Evolutionary conservation across 2,329 filamentous ascomycete species (phyloP), one percentile per base, ranked within the genome.

Genomic region (Sclerotinia glacialis): DNA sequence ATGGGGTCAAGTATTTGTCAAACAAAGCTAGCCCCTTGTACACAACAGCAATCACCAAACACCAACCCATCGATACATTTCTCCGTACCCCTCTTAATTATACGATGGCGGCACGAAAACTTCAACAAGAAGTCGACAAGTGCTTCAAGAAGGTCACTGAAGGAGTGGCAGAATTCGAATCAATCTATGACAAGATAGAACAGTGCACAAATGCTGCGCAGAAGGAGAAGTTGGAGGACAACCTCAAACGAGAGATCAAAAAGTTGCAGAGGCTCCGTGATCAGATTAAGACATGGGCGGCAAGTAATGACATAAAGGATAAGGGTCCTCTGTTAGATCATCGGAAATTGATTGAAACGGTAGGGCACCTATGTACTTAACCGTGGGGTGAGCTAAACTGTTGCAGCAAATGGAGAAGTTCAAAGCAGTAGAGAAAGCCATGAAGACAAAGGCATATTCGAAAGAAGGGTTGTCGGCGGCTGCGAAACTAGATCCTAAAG

Each of bases 371-470:
- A 44, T 26, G 67, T 40, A 46, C 66, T 60, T 68, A 46, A 40
- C 55, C 23, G 42, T 62, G 49, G 69, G 69, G 62, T 68, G 63
- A 59, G 71, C 74, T 76, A 71, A 76, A 69, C 44, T 21, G 28
- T 59, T 80, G 78, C 80, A 95, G 92, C 89, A 94, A 91, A 99
- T 99, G 95, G 95, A 99, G 81, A 93, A 92, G 76, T 99, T 99
- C 86, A 99, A 99, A 82, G 94, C 93, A n/a, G 95, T 99, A 64
- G 95, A 99, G 80, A 99, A 99, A 83, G 95, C 97, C 76, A 98
- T 99, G 95, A 99, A 99, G 84, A 99, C 95, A 67, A 99, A 99
- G 80, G 95, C 95, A 69, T 99, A 97, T 80, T 98, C 95, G 69
- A 98, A 99, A 83, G 95, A 98, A 80, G 95, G 95, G 54, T 82